Evolutionary conservation across 129 eudicot species (phyloP).

Genomic region (Flaveria robusta): DNA sequence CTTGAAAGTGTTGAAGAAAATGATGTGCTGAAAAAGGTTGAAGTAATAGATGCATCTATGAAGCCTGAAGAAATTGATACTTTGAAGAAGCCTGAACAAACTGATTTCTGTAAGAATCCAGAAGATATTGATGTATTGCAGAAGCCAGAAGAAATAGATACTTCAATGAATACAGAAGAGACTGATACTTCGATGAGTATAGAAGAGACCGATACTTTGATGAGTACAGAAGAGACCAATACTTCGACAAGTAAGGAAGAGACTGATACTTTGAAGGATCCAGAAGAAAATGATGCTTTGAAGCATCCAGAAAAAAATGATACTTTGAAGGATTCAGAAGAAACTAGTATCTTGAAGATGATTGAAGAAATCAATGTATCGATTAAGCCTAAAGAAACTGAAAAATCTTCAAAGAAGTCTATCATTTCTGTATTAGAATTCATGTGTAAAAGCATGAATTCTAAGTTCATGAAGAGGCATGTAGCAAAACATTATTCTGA

Average conservation of each 20-base stretch:
- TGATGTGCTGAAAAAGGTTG: not conserved
- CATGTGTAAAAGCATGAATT: conserved; percentile 42
- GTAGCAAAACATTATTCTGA: conserved; percentile 34
- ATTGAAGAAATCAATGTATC: conserved; percentile 11
- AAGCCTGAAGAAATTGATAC: not conserved
- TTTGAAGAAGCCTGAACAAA: conserved; percentile 2
- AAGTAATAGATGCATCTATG: not conserved
- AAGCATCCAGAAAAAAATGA: conserved; percentile 7
- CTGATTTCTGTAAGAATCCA: not conserved
- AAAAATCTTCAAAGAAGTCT: not conserved
- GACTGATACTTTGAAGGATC: not conserved
- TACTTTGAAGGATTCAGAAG: not conserved
- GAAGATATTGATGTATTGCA: not conserved
- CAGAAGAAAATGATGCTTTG: not conserved
- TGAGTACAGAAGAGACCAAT: not conserved
- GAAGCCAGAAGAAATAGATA: not conserved
- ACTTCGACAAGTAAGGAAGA: not conserved
- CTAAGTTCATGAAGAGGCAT: conserved; percentile 41
- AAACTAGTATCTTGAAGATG: not conserved
- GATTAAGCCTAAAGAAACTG: not conserved
- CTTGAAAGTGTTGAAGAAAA: not conserved
- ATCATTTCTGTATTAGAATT: conserved; percentile 34
- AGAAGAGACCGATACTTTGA: not conserved
- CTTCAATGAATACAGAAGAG: not conserved
- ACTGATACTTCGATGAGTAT: not conserved